A percentile compares a stretch with the other conserved stretches of the same genome.
Evolutionary conservation across 805 yeast species (phyloP).

Genomic region (Torulaspora delbrueckii): DNA sequence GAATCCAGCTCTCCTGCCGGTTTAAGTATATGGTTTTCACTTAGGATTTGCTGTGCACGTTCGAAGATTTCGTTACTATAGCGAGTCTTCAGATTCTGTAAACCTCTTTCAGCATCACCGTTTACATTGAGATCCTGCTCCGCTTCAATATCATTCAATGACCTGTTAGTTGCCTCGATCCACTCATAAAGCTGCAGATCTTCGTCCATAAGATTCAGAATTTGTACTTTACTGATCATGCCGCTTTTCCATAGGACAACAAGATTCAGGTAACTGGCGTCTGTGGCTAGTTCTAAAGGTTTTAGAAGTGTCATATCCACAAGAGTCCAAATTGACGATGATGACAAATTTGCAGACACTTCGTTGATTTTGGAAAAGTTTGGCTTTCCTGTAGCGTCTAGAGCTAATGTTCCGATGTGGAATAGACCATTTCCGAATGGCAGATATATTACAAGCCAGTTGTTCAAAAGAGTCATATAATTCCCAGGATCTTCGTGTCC

Average conservation of each 20-base stretch:
- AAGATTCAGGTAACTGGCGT: slow-evolving; percentile 31
- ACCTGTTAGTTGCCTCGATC: slow-evolving; percentile 27
- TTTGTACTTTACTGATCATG: slow-evolving; percentile 45
- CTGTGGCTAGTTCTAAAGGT: slow-evolving; percentile 21
- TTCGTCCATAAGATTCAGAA: slow-evolving; percentile 31
- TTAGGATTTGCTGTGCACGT: slow-evolving; percentile 37
- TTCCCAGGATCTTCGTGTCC: slow-evolving; percentile 31
- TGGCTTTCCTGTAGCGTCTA: slow-evolving; percentile 15
- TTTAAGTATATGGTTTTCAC: slow-evolving; percentile 23
- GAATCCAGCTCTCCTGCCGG: slow-evolving; percentile 25
- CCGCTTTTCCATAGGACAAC: slow-evolving; percentile 62
- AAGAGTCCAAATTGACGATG: slow-evolving; percentile 33
- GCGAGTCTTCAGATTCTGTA: slow-evolving; percentile 44
- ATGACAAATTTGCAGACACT: slow-evolving; percentile 27
- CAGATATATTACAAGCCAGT: slow-evolving; percentile 36
- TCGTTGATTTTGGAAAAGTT: slow-evolving; percentile 10
- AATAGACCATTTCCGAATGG: slow-evolving; percentile 44
- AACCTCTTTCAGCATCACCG: slow-evolving; percentile 44
- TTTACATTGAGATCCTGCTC: slow-evolving; percentile 44
- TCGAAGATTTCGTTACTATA: slow-evolving; percentile 52
- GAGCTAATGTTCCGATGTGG: slow-evolving; percentile 37
- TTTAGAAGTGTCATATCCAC: slow-evolving; percentile 27
- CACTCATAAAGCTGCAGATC: slow-evolving; percentile 22
- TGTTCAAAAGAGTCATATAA: slow-evolving; percentile 35
- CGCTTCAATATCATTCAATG: slow-evolving; percentile 32